Conservation (phyloP, 495 filamentous ascomycete genomes). For the Aspergillus carlsbadensis region DNA sequence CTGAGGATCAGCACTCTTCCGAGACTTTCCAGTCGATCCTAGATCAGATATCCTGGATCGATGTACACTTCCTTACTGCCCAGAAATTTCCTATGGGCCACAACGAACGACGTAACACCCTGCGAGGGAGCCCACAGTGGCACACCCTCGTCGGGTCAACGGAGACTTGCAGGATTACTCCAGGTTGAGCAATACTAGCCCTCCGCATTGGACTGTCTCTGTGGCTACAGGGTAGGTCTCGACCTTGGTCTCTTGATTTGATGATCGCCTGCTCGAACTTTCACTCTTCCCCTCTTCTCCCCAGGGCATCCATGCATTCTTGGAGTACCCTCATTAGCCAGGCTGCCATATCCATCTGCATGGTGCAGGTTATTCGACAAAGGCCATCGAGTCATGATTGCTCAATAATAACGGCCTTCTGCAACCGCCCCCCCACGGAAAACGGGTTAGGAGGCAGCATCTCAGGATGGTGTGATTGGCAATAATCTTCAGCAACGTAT, state of each 20-base stretch:
- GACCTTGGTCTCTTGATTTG: neutral
- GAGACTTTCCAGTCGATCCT: neutral
- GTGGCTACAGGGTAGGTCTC: neutral
- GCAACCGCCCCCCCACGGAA: neutral
- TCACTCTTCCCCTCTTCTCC: neutral
- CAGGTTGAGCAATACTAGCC: neutral
- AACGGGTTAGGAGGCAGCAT: neutral
- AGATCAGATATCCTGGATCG: neutral
- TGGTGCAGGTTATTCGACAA: neutral
- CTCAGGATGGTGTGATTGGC: too few species aligned
- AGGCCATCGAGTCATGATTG: neutral
- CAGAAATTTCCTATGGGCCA: neutral
- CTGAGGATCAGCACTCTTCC: neutral
- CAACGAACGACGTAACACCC: neutral
- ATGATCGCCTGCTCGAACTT: neutral
- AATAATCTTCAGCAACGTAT: too few species aligned
- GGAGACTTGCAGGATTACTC: too few species aligned
- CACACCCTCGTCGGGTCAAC: too few species aligned
- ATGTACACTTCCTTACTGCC: neutral
- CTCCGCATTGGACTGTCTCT: neutral
- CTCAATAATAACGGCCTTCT: neutral
- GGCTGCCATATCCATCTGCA: neutral
- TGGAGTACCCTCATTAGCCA: neutral
- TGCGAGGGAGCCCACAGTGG: too few species aligned
- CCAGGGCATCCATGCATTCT: slow-evolving; percentile 12